phyloP scores from a whole-genome alignment of 306 rosid species.

The Oemleria cerasiformis region DNA sequence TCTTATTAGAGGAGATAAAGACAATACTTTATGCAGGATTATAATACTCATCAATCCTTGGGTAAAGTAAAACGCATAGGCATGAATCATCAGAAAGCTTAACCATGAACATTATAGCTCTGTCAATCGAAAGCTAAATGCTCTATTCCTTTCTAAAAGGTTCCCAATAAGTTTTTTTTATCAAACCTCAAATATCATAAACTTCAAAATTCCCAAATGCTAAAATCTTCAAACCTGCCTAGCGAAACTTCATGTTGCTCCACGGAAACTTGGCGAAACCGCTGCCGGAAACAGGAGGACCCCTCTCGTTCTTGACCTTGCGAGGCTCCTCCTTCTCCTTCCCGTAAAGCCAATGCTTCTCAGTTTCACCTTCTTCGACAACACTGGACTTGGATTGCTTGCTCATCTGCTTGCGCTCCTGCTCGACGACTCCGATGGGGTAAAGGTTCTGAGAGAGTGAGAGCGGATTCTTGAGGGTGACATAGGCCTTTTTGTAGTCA shows the following conservation, averaged over 20 bases:
- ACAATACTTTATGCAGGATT: too few relatives aligned
- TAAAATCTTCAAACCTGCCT: conserved; percentile 28
- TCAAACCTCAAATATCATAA: background rate
- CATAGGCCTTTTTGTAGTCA: conserved; percentile 84
- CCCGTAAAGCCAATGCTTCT: conserved; percentile 74
- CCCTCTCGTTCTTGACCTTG: conserved; percentile 19
- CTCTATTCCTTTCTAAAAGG: background rate
- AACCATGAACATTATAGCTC: background rate
- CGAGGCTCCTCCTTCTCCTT: conserved; percentile 12
- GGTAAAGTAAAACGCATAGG: background rate
- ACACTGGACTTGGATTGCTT: conserved; percentile 51
- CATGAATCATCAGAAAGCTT: background rate
- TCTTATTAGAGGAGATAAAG: background rate
- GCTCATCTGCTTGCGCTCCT: conserved; percentile 36
- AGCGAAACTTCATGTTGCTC: conserved; percentile 64
- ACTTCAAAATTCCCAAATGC: conserved; percentile 1
- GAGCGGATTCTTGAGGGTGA: conserved; percentile 62
- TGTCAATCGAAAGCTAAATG: conserved; percentile 1
- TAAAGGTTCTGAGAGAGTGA: conserved; percentile 47
- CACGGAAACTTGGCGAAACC: conserved; percentile 65
- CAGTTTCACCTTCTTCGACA: conserved; percentile 43
- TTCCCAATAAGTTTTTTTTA: too few relatives aligned
- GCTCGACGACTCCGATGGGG: conserved; percentile 45
- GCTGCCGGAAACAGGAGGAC: conserved; percentile 22
- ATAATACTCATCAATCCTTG: background rate